Percentiles rank a stretch among this genome's conserved stretches.
Evolutionary conservation across 169 alveolate genomes (phyloP).

Genomic region (Plasmodium reichenowi): DNA sequence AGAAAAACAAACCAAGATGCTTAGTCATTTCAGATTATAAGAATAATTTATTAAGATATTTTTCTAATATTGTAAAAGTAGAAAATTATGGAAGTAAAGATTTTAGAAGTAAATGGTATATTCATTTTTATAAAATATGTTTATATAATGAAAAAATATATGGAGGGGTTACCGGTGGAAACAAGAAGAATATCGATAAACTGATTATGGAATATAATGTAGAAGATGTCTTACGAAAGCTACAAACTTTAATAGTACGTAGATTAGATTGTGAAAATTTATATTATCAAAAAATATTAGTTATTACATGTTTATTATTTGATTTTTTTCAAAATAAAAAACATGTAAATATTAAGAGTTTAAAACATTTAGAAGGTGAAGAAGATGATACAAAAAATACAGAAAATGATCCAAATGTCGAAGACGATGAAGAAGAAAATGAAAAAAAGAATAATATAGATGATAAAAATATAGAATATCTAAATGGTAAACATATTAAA

Average conservation of each 20-base stretch:
- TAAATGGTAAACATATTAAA: background rate
- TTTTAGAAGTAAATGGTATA: slow-evolving; percentile 58
- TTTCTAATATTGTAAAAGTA: slow-evolving; percentile 14
- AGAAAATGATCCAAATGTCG: background rate
- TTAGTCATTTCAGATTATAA: slow-evolving; percentile 36
- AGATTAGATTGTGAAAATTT: slow-evolving; percentile 68
- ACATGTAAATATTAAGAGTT: slow-evolving; percentile 25
- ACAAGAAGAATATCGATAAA: slow-evolving; percentile 40
- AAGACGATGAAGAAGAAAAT: background rate
- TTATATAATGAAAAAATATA: slow-evolving; percentile 33
- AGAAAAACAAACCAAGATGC: slow-evolving; percentile 67
- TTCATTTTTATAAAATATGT: slow-evolving; percentile 54
- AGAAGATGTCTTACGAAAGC: slow-evolving; percentile 31
- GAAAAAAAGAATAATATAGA: background rate
- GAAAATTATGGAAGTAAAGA: slow-evolving; percentile 5
- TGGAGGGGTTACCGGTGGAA: background rate
- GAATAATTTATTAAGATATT: slow-evolving; percentile 38
- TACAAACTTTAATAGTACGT: slow-evolving; percentile 27
- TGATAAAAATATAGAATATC: background rate
- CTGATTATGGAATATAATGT: slow-evolving; percentile 42
- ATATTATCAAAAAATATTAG: slow-evolving; percentile 69
- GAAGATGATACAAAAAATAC: slow-evolving; percentile 34
- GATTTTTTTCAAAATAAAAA: slow-evolving; percentile 68
- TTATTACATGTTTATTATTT: slow-evolving; percentile 27
- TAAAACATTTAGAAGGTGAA: slow-evolving; percentile 46